Evolutionary conservation across 2,329 filamentous ascomycete species (phyloP).

Genomic region (Botrytis tulipae): DNA sequence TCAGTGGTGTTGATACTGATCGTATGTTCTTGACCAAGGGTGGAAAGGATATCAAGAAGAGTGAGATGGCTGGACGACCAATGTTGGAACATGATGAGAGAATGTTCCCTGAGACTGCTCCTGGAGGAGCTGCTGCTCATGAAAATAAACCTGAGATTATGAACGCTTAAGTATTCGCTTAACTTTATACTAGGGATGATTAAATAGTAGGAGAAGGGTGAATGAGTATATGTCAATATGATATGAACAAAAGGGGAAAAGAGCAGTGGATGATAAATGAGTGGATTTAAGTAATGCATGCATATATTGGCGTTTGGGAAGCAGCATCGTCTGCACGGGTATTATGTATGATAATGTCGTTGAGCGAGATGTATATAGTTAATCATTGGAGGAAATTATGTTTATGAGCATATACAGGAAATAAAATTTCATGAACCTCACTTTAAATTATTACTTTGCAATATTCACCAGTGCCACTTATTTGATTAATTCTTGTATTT

Average conservation of each 20-base stretch:
- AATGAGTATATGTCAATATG: neutral
- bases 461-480: neutral
- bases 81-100: constrained; percentile 30
- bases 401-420: neutral
- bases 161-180: neutral
- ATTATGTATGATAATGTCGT: constrained; percentile 7
- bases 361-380: neutral
- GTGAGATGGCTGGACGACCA: constrained; percentile 21
- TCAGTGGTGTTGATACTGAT: constrained; percentile 23
- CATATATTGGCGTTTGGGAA: constrained; percentile 6
- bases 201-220: neutral
- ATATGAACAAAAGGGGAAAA: neutral
- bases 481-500: neutral
- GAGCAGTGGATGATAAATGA: neutral
- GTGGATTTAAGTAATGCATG: neutral
- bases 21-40: constrained; percentile 23
- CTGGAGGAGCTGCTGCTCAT: neutral
- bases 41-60: constrained; percentile 28
- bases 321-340: constrained; percentile 4
- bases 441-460: neutral
- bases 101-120: constrained; percentile 23
- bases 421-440: constrained; percentile 1
- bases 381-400: neutral
- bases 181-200: neutral
- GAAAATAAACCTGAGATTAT: neutral